phyloP scores from a whole-genome alignment of 163 green algal species.

The Trebouxiophyceae sp. region DNA sequence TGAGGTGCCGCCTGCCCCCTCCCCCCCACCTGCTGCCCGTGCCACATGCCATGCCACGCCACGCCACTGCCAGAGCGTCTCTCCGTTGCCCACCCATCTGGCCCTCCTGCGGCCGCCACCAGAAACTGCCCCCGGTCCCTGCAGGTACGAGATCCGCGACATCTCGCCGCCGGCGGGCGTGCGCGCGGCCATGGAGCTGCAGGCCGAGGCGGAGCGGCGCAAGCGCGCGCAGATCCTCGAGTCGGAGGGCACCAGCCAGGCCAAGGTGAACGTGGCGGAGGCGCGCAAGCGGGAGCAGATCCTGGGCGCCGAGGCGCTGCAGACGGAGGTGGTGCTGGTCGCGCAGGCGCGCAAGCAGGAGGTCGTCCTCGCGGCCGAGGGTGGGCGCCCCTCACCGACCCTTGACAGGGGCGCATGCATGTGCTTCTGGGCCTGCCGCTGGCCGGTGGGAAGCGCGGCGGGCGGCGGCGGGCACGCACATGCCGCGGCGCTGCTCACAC shows the following conservation, averaged over 20 bases:
- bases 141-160: conserved; percentile 93
- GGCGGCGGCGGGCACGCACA: not conserved
- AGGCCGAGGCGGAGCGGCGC: conserved; percentile 53
- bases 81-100: no score
- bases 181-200: conserved; percentile 88
- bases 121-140: no score
- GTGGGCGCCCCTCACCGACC: conserved; percentile 16
- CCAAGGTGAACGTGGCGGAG: conserved; percentile 91
- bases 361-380: conserved; percentile 72
- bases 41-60: no score
- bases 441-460: no score
- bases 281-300: conserved; percentile 84
- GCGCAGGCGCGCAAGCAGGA: conserved; percentile 77
- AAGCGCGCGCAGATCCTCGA: conserved; percentile 91
- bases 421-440: not conserved
- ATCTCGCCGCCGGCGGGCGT: conserved; percentile 80
- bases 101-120: no score
- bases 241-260: conserved; percentile 78
- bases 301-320: conserved; percentile 85
- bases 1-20: conserved; percentile 47
- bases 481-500: not conserved
- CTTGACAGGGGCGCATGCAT: not conserved
- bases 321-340: conserved; percentile 65
- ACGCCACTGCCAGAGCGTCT: no score
- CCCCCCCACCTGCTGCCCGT: no score